These are phyloP conservation scores for Salix koriyanagi DNA, from an alignment of 345 rosid species.

Conservation along the genomic window DNA sequence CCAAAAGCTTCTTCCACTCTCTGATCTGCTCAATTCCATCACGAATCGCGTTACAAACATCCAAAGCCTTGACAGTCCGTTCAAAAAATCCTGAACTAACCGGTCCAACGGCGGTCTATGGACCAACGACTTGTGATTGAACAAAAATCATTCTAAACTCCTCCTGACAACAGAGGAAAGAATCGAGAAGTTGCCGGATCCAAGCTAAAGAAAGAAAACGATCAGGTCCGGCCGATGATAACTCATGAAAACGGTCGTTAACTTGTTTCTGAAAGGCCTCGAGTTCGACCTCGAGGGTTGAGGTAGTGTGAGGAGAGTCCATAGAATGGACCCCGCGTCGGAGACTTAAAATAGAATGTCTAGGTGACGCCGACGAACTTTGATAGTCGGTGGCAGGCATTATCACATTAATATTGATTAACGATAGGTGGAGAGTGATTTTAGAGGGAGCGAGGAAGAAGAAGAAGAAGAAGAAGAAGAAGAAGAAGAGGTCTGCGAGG, in stretches of 20 bases:
- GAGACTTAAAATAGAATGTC: conserved; percentile 36
- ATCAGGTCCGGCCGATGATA: conserved; percentile 33
- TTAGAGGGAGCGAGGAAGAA: not conserved
- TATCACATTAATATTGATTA: not conserved
- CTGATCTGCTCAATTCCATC: conserved; percentile 47
- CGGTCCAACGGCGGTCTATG: conserved; percentile 42
- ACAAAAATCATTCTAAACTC: conserved; percentile 51
- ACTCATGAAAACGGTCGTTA: conserved; percentile 46
- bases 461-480: not conserved
- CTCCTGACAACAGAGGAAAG: conserved; percentile 59
- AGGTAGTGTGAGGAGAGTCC: conserved; percentile 29
- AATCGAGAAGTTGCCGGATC: conserved; percentile 54
- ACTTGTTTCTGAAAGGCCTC: conserved; percentile 64
- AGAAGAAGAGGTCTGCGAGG: not conserved
- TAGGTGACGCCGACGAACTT: conserved; percentile 29
- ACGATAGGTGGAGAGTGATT: not conserved
- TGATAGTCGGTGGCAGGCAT: conserved; percentile 32
- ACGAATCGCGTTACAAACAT: conserved; percentile 46
- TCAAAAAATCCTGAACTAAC: conserved; percentile 34
- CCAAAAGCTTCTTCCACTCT: conserved; percentile 42
- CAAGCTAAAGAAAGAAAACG: conserved; percentile 57
- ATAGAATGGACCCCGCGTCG: conserved; percentile 45
- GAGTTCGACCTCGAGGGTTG: conserved; percentile 43
- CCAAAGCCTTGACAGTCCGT: conserved; percentile 42
- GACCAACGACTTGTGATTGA: conserved; percentile 34